Percentiles rank a stretch among this genome's conserved stretches.
phyloP scores from a whole-genome alignment of 768 basidiomycete species.

The Hypholoma sublateritium region DNA sequence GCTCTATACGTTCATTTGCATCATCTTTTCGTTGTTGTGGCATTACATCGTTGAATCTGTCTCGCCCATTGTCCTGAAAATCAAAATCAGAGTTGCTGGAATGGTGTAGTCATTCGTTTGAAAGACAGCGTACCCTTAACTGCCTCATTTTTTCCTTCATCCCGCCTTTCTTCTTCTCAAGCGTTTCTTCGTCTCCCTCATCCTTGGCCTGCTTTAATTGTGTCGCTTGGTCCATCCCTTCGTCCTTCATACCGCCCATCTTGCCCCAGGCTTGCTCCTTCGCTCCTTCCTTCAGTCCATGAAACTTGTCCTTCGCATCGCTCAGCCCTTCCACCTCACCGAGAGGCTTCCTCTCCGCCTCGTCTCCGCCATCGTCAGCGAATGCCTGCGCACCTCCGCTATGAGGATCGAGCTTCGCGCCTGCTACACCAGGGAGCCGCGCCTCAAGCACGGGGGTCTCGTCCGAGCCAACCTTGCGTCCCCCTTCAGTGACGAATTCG shows the following conservation, averaged over 20 bases:
- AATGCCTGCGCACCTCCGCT: conserved; percentile 36
- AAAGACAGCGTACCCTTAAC: conserved; percentile 34
- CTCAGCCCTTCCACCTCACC: conserved; percentile 20
- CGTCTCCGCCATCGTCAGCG: conserved; percentile 26
- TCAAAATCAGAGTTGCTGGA: conserved; percentile 20
- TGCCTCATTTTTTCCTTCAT: conserved; percentile 33
- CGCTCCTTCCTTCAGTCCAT: neutral
- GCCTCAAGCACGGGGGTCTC: conserved; percentile 37
- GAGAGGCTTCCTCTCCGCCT: conserved; percentile 30
- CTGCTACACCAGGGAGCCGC: conserved; percentile 30
- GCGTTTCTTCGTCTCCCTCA: conserved; percentile 3
- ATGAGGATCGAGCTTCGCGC: conserved; percentile 46
- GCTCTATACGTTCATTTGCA: conserved; percentile 52
- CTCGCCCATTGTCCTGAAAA: conserved; percentile 19
- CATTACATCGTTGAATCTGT: conserved; percentile 46
- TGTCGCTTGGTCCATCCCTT: neutral
- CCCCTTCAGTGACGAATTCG: conserved; percentile 58
- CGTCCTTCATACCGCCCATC: neutral
- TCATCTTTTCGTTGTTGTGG: conserved; percentile 68
- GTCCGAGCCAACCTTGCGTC: conserved; percentile 25
- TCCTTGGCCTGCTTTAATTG: neutral
- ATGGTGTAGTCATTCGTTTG: conserved; percentile 19
- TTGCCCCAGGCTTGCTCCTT: neutral
- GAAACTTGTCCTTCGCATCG: conserved; percentile 13
- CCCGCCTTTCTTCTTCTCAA: conserved; percentile 33